These are phyloP conservation scores for Cucurbita moschata DNA, from an alignment of 306 rosid species.

Conservation along the genomic window DNA sequence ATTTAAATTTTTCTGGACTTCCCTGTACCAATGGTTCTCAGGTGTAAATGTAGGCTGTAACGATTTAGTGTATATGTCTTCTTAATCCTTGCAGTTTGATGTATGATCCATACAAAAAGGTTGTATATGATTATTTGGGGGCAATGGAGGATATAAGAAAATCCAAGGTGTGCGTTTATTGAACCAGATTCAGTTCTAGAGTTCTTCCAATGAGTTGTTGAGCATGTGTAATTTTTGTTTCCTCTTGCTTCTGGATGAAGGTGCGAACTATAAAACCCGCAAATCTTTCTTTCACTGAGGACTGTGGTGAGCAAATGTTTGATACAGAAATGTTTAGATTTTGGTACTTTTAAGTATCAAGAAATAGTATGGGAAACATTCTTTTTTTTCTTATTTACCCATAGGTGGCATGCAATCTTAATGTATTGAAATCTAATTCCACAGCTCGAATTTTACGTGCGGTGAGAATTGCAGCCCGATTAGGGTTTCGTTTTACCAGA, in stretches of 20 bases:
- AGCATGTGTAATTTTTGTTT: conserved; percentile 8
- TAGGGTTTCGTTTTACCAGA: conserved; percentile 16
- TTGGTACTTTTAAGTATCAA: background rate
- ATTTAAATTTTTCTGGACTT: background rate
- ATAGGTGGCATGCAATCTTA: background rate
- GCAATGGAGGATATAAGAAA: conserved; percentile 23
- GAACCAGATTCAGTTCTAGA: conserved; percentile 1
- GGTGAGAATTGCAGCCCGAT: conserved; percentile 25
- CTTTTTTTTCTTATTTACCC: background rate
- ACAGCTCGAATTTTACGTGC: conserved; percentile 26
- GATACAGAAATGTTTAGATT: background rate
- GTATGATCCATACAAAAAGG: conserved; percentile 22
- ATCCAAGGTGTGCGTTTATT: conserved; percentile 17
- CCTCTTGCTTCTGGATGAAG: conserved; percentile 10
- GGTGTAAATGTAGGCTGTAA: background rate
- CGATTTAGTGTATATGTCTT: background rate
- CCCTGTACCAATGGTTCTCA: background rate
- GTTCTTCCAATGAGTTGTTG: background rate
- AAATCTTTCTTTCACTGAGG: conserved; percentile 20
- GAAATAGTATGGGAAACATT: background rate
- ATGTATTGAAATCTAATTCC: conserved; percentile 1
- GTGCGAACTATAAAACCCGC: conserved; percentile 24
- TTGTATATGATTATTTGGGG: conserved; percentile 22
- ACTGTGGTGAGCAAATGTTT: conserved; percentile 20
- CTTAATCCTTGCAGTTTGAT: conserved; percentile 21